These are phyloP conservation scores for Neonectria punicea DNA, from an alignment of 2,329 filamentous ascomycete genomes.

Conservation along the genomic window DNA sequence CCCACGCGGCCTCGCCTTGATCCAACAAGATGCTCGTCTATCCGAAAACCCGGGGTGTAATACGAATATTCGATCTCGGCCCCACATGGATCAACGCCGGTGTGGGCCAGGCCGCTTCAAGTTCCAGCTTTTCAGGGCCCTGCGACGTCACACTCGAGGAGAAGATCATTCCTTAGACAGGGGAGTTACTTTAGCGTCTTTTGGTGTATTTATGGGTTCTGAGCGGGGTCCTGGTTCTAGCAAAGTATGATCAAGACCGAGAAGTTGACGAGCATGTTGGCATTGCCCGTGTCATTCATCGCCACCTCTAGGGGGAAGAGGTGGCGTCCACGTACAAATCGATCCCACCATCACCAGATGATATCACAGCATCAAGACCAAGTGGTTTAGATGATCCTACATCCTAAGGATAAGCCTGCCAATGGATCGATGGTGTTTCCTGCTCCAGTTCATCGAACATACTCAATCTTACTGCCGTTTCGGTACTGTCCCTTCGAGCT, in stretches of 20 bases:
- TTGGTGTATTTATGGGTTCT: background rate
- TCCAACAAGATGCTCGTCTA: slow-evolving; percentile 10
- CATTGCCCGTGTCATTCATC: background rate
- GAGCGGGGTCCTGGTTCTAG: background rate
- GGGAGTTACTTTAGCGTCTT: background rate
- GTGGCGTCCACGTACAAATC: no score
- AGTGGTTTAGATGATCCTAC: background rate
- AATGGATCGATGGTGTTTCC: no score
- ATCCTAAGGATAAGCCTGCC: no score
- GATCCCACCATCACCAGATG: background rate
- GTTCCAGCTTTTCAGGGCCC: background rate
- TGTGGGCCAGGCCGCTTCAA: slow-evolving; percentile 9
- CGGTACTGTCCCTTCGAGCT: background rate
- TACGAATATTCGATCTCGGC: slow-evolving; percentile 16
- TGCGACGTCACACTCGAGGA: slow-evolving; percentile 1
- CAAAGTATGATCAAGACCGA: background rate
- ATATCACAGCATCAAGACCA: background rate
- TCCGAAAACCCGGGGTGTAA: slow-evolving; percentile 18
- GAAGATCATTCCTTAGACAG: background rate
- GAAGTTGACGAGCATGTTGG: background rate
- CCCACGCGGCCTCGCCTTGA: background rate
- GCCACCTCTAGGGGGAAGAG: background rate
- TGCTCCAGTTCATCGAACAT: no score
- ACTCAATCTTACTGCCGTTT: background rate
- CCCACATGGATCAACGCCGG: slow-evolving; percentile 11